These are phyloP conservation scores for Sordariomycetes sp. DNA, from an alignment of 2,329 filamentous ascomycete genomes.

Conservation along the genomic window DNA sequence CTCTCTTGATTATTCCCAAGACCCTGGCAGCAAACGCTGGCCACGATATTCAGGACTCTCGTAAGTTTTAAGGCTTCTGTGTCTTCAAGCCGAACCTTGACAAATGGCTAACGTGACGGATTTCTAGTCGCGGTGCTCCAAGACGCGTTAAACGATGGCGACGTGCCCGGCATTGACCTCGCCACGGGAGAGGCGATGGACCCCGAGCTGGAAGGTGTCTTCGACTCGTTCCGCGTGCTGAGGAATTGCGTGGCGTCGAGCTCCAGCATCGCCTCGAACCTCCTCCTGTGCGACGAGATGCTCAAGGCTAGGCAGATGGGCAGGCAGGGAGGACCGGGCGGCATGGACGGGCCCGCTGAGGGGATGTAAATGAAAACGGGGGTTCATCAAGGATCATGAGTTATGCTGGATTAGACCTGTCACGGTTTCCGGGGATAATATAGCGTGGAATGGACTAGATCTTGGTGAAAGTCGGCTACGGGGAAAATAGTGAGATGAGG, in stretches of 20 bases:
- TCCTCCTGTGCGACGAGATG: constrained; percentile 92
- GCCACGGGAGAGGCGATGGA: constrained; percentile 90
- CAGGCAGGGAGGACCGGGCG: constrained; percentile 49
- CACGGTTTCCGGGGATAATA: neutral
- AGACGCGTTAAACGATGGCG: constrained; percentile 76
- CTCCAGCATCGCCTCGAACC: constrained; percentile 88
- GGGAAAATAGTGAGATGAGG: neutral
- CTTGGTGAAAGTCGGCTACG: neutral
- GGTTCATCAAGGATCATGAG: neutral
- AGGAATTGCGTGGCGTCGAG: constrained; percentile 90
- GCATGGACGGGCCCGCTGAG: constrained; percentile 51
- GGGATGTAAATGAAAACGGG: constrained; percentile 29
- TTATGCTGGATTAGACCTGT: neutral
- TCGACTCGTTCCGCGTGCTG: constrained; percentile 90
- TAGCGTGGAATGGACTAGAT: neutral
- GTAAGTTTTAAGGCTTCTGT: constrained; percentile 41
- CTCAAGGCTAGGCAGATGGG: constrained; percentile 97
- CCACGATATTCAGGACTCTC: constrained; percentile 90
- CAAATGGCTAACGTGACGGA: constrained; percentile 5
- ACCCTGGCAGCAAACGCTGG: constrained; percentile 92
- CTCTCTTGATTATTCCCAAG: constrained; percentile 91
- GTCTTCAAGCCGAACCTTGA: neutral
- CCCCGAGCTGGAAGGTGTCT: constrained; percentile 82
- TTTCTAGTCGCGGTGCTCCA: constrained; percentile 68
- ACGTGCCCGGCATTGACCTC: constrained; percentile 77